Evolutionary conservation across 768 basidiomycete species (phyloP).

Genomic region (Calvatia gigantea): DNA sequence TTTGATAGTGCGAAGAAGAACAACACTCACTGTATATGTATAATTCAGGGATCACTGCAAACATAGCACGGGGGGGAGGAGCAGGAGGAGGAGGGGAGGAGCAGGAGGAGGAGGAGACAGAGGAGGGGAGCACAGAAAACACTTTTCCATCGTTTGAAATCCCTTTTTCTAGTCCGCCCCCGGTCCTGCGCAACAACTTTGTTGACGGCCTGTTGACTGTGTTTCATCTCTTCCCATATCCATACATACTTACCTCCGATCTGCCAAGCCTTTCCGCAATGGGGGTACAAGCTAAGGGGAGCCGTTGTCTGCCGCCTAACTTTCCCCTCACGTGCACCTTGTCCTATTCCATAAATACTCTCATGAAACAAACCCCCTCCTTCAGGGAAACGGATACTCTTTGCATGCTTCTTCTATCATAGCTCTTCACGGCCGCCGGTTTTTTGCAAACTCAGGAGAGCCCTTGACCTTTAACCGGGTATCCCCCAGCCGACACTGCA

Average conservation of each 20-base stretch:
- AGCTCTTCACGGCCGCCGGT: neutral
- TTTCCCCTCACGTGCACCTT: neutral
- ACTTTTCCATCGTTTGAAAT: neutral
- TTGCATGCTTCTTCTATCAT: neutral
- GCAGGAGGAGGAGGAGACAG: neutral
- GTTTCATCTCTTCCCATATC: constrained; percentile 4
- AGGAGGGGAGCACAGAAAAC: neutral
- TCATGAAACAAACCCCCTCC: neutral
- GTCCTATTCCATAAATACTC: constrained; percentile 4
- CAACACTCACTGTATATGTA: neutral
- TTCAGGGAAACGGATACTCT: neutral
- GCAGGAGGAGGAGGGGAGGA: too few relatives aligned
- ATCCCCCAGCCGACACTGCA: neutral
- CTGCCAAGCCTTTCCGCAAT: neutral
- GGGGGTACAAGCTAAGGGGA: neutral
- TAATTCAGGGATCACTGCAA: too few relatives aligned
- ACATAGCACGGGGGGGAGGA: too few relatives aligned
- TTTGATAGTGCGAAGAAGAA: neutral
- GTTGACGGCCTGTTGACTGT: neutral
- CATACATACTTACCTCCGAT: neutral
- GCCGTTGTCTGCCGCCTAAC: too few relatives aligned
- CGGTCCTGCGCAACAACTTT: neutral
- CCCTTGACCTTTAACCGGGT: neutral
- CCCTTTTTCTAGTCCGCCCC: neutral
- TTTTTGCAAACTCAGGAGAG: neutral